Evolutionary conservation across 805 yeast genomes (phyloP), one percentile per base, ranked within the genome.

Genomic region (Wilhelminamyces savonicus): DNA sequence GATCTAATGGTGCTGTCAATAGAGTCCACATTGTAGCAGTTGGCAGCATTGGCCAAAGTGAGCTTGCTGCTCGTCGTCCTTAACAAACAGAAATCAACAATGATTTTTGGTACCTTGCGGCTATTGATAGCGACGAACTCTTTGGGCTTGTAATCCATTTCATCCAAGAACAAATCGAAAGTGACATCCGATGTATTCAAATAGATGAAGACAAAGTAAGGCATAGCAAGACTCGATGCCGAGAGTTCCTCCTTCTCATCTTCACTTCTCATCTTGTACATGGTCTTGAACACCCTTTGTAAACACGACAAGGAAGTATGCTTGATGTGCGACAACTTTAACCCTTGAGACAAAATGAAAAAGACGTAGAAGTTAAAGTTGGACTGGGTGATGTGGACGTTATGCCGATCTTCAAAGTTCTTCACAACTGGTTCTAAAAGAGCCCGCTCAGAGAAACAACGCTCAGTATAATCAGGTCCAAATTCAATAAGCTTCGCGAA

Each of bases 251-350:
- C 38, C 11, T 25, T 24, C n/a, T 29, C 39, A 11, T 21, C 31
- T 3, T 18, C 14, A 8, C 26, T 29, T 26, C 38, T 60, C 26
- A 66, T 69, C 18, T 41, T 44, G 34, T 59, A 65, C 37, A 78
- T 56, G 13, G 64, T 53, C 14, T 56, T 54, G 45, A 74, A 66
- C 15, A 74, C 49, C 1, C 52, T 44, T 28, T 58, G 60, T 41
- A 79, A 44, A 15, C 72, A 59, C 1, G 54, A 56, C 20, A 73
- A 45, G 0, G 83, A 69, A 3, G 65, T 55, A 7, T 64, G 67
- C 34, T 69, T 71, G 13, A 78, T 62, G 32, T 71, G 76, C 6
- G 85, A 75, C 7, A 74, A 53, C 21, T 71, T 68, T 23, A 80
- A 50, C 0, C 88, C 90, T 44, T 71, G 76, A 4, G 72, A 59